Evolutionary conservation across 345 rosid genomes (phyloP), one percentile per base, ranked within the genome.

Genomic region (Euphorbia peplus): DNA sequence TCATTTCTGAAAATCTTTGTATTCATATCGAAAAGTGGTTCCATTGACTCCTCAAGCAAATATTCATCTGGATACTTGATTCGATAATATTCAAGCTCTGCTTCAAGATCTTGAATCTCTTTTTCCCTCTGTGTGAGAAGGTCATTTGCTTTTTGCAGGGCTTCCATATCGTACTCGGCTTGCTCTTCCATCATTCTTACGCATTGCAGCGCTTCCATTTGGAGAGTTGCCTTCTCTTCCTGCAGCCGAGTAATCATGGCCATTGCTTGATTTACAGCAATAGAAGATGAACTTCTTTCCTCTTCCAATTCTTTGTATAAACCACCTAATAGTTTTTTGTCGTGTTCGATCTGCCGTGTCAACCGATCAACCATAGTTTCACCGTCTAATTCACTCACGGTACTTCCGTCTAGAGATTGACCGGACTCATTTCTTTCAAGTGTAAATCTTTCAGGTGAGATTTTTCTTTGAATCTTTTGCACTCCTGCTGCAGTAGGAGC

Each of bases 181-280:
- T 91, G 93, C 78, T 87, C 98, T 67, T 85, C 87, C 88, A 82
- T 88, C 93, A 95, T 86, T 77, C 99, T 90, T 35, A 95, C 70
- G 70, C 75, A 82, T 73, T 92, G 99, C 80, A 88, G 79, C 42
- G 97, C 97, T 81, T 95, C 99, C 98, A 95, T 90, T 54, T 87
- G 93, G 47, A 92, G 87, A 5, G 83, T 64, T 1, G 97, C 97
- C 73, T 92, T 95, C 83, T 95, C 98, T 79, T 95, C 99, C 76
- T 95, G 99, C 70, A 95, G 70, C 75, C 93, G 81, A 52, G 96
- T 95, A 69, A 95, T 95, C 99, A 95, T 95, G 58, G 98, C 97
- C 99, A 92, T 87, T 15, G 99, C 89, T 81, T 95, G 98, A 84
- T 92, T 95, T 61, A 88, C 86, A 55, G 99, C 86, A 59, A 88